These are phyloP conservation scores for Mycena alexandri DNA, from an alignment of 768 basidiomycete genomes.

Conservation along the genomic window DNA sequence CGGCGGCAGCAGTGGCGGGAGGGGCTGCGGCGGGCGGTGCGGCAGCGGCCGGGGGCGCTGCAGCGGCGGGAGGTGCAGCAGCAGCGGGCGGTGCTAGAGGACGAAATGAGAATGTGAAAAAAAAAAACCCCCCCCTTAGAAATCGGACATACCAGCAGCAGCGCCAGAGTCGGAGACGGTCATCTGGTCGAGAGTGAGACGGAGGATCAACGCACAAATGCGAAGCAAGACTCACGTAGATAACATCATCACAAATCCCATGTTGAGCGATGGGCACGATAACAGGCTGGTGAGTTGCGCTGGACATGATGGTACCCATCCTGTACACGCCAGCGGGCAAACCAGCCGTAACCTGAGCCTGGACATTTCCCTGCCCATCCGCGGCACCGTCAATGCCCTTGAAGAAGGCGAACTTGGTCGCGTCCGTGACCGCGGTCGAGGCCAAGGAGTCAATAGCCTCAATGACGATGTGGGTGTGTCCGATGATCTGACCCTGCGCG, in stretches of 20 bases:
- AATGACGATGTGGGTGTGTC: conserved; percentile 66
- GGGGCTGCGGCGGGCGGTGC: neutral
- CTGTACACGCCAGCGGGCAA: conserved; percentile 71
- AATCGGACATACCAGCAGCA: no score
- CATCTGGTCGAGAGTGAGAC: no score
- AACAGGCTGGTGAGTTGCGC: conserved; percentile 63
- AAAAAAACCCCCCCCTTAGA: no score
- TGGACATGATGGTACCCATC: conserved; percentile 65
- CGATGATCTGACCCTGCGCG: conserved; percentile 55
- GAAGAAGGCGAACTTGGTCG: conserved; percentile 71
- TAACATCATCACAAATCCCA: conserved; percentile 60
- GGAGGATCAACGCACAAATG: no score
- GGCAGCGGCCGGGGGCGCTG: no score
- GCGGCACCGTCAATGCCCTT: conserved; percentile 63
- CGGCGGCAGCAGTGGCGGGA: conserved; percentile 12
- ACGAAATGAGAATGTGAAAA: no score
- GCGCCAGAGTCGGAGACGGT: no score
- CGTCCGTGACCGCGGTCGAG: conserved; percentile 10
- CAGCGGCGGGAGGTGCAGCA: no score
- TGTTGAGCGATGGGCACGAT: conserved; percentile 64
- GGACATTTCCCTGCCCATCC: conserved; percentile 9
- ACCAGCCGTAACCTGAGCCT: conserved; percentile 58
- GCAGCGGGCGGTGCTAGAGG: no score
- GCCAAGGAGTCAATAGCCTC: conserved; percentile 7
- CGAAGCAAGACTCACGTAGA: conserved; percentile 50